Base-by-base conservation (phyloP, 768 basidiomycete genomes). In the Russula lepida region DNA sequence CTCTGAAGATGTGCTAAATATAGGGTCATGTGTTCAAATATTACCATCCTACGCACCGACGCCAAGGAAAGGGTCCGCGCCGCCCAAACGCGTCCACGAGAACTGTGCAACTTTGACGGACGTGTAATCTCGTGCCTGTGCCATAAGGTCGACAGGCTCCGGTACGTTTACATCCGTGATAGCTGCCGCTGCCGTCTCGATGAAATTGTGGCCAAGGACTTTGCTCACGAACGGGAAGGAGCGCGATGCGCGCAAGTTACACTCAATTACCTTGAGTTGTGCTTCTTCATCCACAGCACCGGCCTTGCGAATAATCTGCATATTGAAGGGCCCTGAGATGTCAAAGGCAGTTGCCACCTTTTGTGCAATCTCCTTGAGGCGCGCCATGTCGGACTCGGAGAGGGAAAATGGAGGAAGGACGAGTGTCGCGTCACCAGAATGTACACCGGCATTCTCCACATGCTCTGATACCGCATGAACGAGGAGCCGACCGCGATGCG, bases 211-310 rank as follows among this genome's bases (percentile, higher is more conserved):
- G 48, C 92, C 95, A 64, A 98, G 81, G 19, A 98, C 95, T 78
- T 98, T 98, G 62, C 93, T 97, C 3, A 99, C 97, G 77, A 99
- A 99, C 64, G 95, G 95, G 89, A 98, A 98, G 32, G 93, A 95
- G 23, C 97, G 87, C 27, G 95, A 98, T 17, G 97, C 97, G 60
- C 97, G 91, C 35, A 98, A 78, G 74, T 99, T 99, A 75, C 97
- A 99, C 74, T 99, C 97, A 66, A 99, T 99, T 66, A 98, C 97
- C 78, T 95, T 98, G 67, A 98, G 84, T 59, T 84, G 81, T 12
- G 85, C 75, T 84, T 78, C 61, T 84, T 80, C 75, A 4, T 73
- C 76, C 17, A 72, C 71, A 25, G 78, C 78, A 6, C 78, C 77
- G 2, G 82, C 74, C 72, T 92, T 92, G 71, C 89, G 84, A 76